Base-by-base conservation (phyloP, 2,329 filamentous ascomycete genomes). In the Clarireedia homoeocarpa region DNA sequence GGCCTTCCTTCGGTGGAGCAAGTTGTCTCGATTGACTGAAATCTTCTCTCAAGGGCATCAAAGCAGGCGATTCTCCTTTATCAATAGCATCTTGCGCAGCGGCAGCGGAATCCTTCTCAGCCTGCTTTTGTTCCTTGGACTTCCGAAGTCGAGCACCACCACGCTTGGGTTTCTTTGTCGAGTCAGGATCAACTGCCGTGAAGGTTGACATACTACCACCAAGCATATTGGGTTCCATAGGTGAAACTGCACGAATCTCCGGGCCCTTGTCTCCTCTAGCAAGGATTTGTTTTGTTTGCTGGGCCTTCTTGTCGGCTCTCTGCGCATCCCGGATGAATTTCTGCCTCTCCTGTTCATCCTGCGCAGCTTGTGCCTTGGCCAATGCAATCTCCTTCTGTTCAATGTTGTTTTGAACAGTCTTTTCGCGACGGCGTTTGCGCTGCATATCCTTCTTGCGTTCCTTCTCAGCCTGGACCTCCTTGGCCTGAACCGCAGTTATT, bases 381-480 rank as follows among this genome's bases (percentile, higher is more conserved):
- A 95, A 77, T 4, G 90, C 89, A 3, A 87, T 83, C 61, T 94
- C 88, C 74, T 95, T 94, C 69, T 91, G 86, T 69, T 96, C 92
- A 65, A 95, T 88, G 6, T 91, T 92, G 58, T 95, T 87, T 4
- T 91, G 91, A 78, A 96, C 91, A 4, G 92, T 95, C 75, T 96
- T 96, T 71, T 97, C 92, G 17, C 94, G 87, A 45, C 94, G 86
- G 58, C 94, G 84, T 75, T 97, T 99, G 61, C 94, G 88, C 71
- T 99, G 94, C 90, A 99, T 97, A 69, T 99, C 94, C 76, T 99
- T 99, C 77, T 99, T 99, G 62, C 94, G 89, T 73, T 99, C 94
- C 74, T 99, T 99, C 72, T 99, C 94, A 59, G 92, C 91, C 59
- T 88, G 87, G 6, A 96, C 79, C 70, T 96, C 92, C 62, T 90